A percentile compares a stretch with the other conserved stretches of the same genome.
Conservation (phyloP, 768 basidiomycete genomes). For the Amanita jacksonii region DNA sequence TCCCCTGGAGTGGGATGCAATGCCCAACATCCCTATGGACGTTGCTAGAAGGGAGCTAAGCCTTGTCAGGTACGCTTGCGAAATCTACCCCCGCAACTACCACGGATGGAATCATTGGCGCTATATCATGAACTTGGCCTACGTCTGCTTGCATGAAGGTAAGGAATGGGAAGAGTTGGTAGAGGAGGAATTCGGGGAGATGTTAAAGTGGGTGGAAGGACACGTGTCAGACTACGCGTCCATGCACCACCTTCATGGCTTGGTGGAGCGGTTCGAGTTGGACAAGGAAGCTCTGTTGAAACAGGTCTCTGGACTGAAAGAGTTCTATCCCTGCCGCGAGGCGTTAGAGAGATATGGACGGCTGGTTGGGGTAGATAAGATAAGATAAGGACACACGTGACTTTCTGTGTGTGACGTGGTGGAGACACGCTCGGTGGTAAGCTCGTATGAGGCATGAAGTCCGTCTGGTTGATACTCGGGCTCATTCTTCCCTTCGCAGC, state of each 20-base stretch:
- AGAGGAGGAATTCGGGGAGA: constrained; percentile 24
- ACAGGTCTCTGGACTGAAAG: not conserved
- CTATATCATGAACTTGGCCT: constrained; percentile 32
- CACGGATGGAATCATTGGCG: constrained; percentile 63
- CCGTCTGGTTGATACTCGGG: not conserved
- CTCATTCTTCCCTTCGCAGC: constrained; percentile 2
- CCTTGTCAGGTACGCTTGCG: constrained; percentile 40
- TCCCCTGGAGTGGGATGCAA: constrained; percentile 16
- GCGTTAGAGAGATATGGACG: not conserved
- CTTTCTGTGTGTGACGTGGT: constrained; percentile 5
- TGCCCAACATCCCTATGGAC: constrained; percentile 27
- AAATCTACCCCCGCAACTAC: constrained; percentile 63
- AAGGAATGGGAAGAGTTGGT: constrained; percentile 25
- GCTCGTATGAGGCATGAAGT: constrained; percentile 1
- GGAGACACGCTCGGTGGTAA: not conserved
- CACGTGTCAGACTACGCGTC: constrained; percentile 65
- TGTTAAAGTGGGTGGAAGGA: constrained; percentile 45
- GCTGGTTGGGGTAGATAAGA: constrained; percentile 5
- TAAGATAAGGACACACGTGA: constrained; percentile 6
- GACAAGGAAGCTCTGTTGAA: not conserved
- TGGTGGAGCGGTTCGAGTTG: constrained; percentile 4
- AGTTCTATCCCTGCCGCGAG: not conserved
- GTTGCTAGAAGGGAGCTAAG: constrained; percentile 38
- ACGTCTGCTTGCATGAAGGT: constrained; percentile 12
- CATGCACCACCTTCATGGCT: constrained; percentile 38